Base-by-base conservation (phyloP, 2,329 filamentous ascomycete genomes). In the Fusarium oligoseptatum region DNA sequence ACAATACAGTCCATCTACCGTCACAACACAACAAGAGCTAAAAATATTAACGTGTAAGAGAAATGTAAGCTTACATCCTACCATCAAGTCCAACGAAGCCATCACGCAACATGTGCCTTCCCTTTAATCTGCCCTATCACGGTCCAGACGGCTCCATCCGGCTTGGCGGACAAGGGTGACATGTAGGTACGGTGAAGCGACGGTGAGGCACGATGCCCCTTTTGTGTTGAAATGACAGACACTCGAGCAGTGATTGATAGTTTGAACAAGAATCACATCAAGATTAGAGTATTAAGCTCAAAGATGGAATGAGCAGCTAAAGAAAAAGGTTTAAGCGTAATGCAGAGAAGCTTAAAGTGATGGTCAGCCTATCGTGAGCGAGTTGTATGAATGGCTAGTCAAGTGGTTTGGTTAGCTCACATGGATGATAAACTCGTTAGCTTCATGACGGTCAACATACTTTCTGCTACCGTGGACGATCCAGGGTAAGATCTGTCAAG, bases 91-190 rank as follows among this genome's bases (percentile, higher is more conserved):
- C n/a, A 34, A 34, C n/a, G 29, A 36, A 48, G 41, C n/a, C 22
- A 41, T 24, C 37, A 56, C 57, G 57, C 34, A 58, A 63, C 32
- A 32, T 70, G 41, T 52, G 17, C 60, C 22, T 50, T 60, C 15
- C 66, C 68, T 69, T 60, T 70, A 41, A 68, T 70, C 57, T 67
- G 41, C 60, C 45, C 66, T 41, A 57, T 24, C 6, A 24, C 48
- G 67, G 68, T 63, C 63, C 55, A 50, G 41, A 39, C 56, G 61
- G 67, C 68, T 5, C 43, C 60, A 39, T 52, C 37, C 32, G 36
- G 17, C 66, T 66, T 71, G 61, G 61, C 56, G 22, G 43, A 43
- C 61, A 57, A 32, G 66, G 60, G 11, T 63, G 7, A 8, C 15
- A 41, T 63, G 15, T 32, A 15, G 22, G 20, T 27, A 17, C 27